These are phyloP conservation scores for Margaritispora aquatica DNA, from an alignment of 495 filamentous ascomycete genomes.

Conservation along the genomic window DNA sequence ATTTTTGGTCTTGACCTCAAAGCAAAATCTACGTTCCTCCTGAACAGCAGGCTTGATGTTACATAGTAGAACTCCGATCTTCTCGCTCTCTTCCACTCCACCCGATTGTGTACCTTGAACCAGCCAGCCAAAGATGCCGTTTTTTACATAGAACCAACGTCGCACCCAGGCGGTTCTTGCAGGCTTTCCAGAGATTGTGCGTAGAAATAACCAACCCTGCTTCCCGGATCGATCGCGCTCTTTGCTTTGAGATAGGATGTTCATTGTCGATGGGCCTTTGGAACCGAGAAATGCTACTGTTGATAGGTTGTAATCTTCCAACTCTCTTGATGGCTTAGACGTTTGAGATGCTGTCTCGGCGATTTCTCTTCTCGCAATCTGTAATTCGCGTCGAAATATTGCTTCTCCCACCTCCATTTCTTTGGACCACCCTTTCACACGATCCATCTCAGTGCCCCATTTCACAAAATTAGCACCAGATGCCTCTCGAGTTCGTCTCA, in stretches of 20 bases:
- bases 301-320: constrained; percentile 85
- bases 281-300: constrained; percentile 81
- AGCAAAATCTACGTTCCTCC: constrained; percentile 93
- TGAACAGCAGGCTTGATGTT: constrained; percentile 84
- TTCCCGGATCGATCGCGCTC: constrained; percentile 51
- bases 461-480: constrained; percentile 51
- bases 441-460: constrained; percentile 73
- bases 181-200: constrained; percentile 80
- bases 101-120: constrained; percentile 78
- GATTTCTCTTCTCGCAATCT: constrained; percentile 72
- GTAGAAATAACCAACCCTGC: constrained; percentile 89
- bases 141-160: constrained; percentile 91
- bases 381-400: constrained; percentile 71
- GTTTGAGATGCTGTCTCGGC: constrained; percentile 68
- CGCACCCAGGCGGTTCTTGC: constrained; percentile 80
- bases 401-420: constrained; percentile 85
- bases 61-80: constrained; percentile 91
- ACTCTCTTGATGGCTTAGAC: constrained; percentile 74
- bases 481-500: constrained; percentile 58
- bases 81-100: constrained; percentile 90
- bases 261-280: constrained; percentile 55
- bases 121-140: constrained; percentile 94
- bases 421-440: constrained; percentile 83
- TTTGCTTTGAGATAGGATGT: constrained; percentile 30
- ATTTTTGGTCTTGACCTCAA: constrained; percentile 98